These are phyloP conservation scores for Hypoxylon crocopeplum DNA, from an alignment of 495 filamentous ascomycete species.

Conservation along the genomic window DNA sequence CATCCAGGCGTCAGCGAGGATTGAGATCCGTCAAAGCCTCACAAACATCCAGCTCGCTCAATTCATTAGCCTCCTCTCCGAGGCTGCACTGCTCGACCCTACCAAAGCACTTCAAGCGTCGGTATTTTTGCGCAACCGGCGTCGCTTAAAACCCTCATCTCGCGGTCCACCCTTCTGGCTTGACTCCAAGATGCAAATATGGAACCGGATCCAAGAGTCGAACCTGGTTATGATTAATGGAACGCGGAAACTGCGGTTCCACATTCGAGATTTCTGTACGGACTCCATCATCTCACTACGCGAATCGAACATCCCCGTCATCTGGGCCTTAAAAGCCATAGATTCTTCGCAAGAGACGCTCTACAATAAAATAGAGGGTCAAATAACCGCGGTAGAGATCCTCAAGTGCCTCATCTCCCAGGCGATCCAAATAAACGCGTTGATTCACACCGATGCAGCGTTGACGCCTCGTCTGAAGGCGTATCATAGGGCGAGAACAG, in stretches of 20 bases:
- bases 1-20: no score
- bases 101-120: not conserved
- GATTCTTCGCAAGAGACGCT: no score
- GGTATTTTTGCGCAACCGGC: no score
- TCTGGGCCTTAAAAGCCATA: constrained; percentile 1
- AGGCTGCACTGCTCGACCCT: no score
- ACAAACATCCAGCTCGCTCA: no score
- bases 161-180: constrained; percentile 7
- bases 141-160: no score
- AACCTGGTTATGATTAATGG: constrained; percentile 5
- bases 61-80: no score
- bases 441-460: not conserved
- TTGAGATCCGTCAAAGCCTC: no score
- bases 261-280: not conserved
- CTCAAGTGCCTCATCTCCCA: constrained; percentile 2
- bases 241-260: not conserved
- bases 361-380: no score
- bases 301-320: not conserved
- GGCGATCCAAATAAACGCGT: not conserved
- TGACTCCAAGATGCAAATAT: not conserved
- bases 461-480: not conserved
- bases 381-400: not conserved
- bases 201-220: not conserved
- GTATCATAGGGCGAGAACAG: constrained; percentile 5
- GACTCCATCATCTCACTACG: not conserved